Percentiles rank a stretch among this genome's conserved stretches.
Evolutionary conservation across 257 asterid species (phyloP).

Genomic region (Dorcoceras hygrometricum): DNA sequence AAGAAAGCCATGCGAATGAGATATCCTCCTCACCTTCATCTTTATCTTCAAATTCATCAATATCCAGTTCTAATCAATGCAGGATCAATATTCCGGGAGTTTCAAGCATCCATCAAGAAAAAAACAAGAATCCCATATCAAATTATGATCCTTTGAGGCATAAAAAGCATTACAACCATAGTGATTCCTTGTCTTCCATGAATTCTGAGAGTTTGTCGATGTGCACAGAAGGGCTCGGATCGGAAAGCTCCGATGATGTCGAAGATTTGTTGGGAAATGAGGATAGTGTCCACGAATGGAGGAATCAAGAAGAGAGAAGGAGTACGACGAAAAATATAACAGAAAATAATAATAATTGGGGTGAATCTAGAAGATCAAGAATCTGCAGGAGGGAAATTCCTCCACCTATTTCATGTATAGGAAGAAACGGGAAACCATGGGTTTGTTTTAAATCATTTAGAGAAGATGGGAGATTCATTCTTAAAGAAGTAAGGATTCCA

Average conservation of each 20-base stretch:
- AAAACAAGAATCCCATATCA: slow-evolving; percentile 20
- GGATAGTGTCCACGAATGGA: slow-evolving; percentile 14
- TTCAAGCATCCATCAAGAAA: slow-evolving; percentile 10
- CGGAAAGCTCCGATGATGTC: slow-evolving; percentile 60
- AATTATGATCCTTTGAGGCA: slow-evolving; percentile 13
- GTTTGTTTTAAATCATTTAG: slow-evolving; percentile 55
- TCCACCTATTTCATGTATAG: slow-evolving; percentile 82
- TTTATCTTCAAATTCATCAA: slow-evolving; percentile 20
- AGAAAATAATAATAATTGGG: slow-evolving; percentile 24
- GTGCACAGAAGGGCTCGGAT: slow-evolving; percentile 73
- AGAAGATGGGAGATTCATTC: slow-evolving; percentile 74
- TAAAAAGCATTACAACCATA: slow-evolving; percentile 34
- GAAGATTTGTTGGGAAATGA: slow-evolving; percentile 41
- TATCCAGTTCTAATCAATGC: background rate
- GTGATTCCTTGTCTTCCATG: slow-evolving; percentile 50
- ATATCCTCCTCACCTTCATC: slow-evolving; percentile 26
- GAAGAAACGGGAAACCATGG: slow-evolving; percentile 73
- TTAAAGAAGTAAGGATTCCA: slow-evolving; percentile 65
- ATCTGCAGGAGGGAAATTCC: slow-evolving; percentile 41
- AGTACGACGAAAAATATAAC: slow-evolving; percentile 10
- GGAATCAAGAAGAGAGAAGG: slow-evolving; percentile 25
- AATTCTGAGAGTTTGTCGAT: slow-evolving; percentile 47
- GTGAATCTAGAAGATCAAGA: slow-evolving; percentile 41
- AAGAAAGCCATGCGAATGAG: slow-evolving; percentile 27
- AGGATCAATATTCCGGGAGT: background rate